Percentiles rank a stretch among this genome's conserved stretches.
phyloP scores from a whole-genome alignment of 2,329 filamentous ascomycete genomes.

The Calonectria henricotiae region DNA sequence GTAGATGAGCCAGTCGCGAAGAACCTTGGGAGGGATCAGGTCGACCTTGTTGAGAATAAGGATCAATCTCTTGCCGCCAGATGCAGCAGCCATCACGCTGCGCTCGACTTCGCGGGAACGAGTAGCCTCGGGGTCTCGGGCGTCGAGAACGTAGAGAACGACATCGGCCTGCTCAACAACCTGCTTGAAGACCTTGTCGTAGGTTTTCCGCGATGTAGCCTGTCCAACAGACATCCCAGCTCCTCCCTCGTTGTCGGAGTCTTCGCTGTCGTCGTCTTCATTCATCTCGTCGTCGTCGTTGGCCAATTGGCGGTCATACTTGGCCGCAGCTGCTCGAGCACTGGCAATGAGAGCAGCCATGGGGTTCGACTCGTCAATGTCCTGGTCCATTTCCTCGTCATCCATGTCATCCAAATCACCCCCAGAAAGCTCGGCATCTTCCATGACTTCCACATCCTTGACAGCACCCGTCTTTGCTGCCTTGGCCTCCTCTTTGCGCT shows the following conservation, averaged over 20 bases:
- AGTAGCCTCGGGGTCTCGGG: slow-evolving; percentile 91
- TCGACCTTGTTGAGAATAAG: slow-evolving; percentile 97
- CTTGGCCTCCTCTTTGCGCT: slow-evolving; percentile 81
- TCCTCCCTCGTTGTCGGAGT: slow-evolving; percentile 71
- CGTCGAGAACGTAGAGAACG: slow-evolving; percentile 92
- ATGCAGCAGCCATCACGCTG: slow-evolving; percentile 89
- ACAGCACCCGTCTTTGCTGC: slow-evolving; percentile 72
- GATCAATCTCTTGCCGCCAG: slow-evolving; percentile 88
- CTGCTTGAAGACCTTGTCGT: slow-evolving; percentile 96
- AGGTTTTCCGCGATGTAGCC: slow-evolving; percentile 84
- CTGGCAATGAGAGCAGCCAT: slow-evolving; percentile 94
- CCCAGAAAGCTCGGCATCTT: slow-evolving; percentile 65
- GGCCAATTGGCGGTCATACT: slow-evolving; percentile 79
- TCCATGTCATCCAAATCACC: slow-evolving; percentile 67
- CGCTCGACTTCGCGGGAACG: slow-evolving; percentile 92
- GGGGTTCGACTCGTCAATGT: slow-evolving; percentile 82
- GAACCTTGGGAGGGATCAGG: slow-evolving; percentile 84
- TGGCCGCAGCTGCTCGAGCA: slow-evolving; percentile 82
- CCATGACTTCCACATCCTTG: slow-evolving; percentile 64
- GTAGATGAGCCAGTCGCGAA: slow-evolving; percentile 88
- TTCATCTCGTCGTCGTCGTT: slow-evolving; percentile 75
- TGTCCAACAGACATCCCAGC: slow-evolving; percentile 68
- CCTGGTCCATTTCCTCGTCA: slow-evolving; percentile 70
- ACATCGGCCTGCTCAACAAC: slow-evolving; percentile 93
- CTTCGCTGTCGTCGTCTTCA: slow-evolving; percentile 61